These are phyloP conservation scores for Suillus spraguei DNA, from an alignment of 768 basidiomycete genomes.

Conservation along the genomic window DNA sequence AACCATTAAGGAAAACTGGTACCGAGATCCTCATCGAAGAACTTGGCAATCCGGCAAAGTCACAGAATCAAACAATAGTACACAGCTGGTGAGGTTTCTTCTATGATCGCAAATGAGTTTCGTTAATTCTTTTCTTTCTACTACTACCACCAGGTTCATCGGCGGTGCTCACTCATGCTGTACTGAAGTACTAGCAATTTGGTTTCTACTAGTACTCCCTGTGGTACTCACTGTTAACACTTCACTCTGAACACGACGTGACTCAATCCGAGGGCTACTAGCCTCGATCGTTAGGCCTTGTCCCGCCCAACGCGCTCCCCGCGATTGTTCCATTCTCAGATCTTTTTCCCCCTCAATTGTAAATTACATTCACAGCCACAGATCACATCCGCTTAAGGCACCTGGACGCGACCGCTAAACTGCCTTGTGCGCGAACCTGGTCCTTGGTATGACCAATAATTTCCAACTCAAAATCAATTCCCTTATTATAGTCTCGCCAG, in stretches of 20 bases:
- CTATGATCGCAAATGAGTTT: conserved; percentile 15
- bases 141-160: conserved; percentile 14
- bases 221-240: conserved; percentile 4
- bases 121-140: conserved; percentile 23
- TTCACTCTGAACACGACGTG: conserved; percentile 19
- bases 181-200: not conserved
- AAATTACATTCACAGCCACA: conserved; percentile 36
- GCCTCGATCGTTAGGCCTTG: conserved; percentile 5
- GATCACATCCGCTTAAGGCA: conserved; percentile 32
- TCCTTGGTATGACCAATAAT: conserved; percentile 36
- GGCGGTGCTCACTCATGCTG: conserved; percentile 24
- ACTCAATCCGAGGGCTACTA: conserved; percentile 6
- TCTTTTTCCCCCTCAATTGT: conserved; percentile 23
- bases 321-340: conserved; percentile 23
- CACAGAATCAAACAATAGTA: conserved; percentile 32
- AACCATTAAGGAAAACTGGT: conserved; percentile 33
- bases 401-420: conserved; percentile 28
- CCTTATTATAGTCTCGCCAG: conserved; percentile 27
- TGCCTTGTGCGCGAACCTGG: conserved; percentile 31
- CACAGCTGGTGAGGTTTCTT: conserved; percentile 24
- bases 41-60: conserved; percentile 19
- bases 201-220: too few relatives aligned
- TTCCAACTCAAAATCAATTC: conserved; percentile 37
- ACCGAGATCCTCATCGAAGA: conserved; percentile 26
- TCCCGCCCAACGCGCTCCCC: conserved; percentile 19